Conservation (phyloP, 2,329 filamentous ascomycete species). For the Diplodia mutila region DNA sequence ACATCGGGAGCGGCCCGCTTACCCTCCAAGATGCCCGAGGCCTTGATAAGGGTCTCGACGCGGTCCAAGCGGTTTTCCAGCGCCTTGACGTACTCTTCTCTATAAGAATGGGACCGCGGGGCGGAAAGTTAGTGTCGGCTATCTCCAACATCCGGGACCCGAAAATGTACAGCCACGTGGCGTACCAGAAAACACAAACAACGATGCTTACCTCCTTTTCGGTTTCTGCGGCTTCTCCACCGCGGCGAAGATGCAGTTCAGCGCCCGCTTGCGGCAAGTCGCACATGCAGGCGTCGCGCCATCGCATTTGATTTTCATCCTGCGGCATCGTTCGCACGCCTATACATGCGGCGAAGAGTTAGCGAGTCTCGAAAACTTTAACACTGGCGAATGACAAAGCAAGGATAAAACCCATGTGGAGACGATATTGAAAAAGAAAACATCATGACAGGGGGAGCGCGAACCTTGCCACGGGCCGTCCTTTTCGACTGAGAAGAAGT, state of each 20-base stretch:
- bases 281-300: slow-evolving; percentile 2
- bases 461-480: slow-evolving; percentile 14
- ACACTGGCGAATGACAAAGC: too few relatives aligned
- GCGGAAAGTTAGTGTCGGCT: background rate
- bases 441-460: background rate
- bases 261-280: slow-evolving; percentile 17
- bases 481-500: background rate
- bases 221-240: slow-evolving; percentile 14
- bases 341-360: background rate
- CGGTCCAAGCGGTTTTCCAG: slow-evolving; percentile 3
- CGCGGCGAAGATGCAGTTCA: slow-evolving; percentile 1
- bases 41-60: slow-evolving; percentile 1
- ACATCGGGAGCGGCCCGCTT: background rate
- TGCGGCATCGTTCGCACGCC: slow-evolving; percentile 11
- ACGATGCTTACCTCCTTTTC: background rate
- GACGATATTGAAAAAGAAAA: background rate
- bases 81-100: slow-evolving; percentile 6
- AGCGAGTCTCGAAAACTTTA: background rate
- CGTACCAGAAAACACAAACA: background rate
- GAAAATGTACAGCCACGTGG: background rate
- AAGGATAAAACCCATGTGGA: too few relatives aligned
- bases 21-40: slow-evolving; percentile 1
- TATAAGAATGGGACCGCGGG: background rate
- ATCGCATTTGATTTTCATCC: slow-evolving; percentile 22
- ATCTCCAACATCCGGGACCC: background rate